Base-by-base conservation (phyloP, 345 rosid genomes). In the Dipteronia sinensis region DNA sequence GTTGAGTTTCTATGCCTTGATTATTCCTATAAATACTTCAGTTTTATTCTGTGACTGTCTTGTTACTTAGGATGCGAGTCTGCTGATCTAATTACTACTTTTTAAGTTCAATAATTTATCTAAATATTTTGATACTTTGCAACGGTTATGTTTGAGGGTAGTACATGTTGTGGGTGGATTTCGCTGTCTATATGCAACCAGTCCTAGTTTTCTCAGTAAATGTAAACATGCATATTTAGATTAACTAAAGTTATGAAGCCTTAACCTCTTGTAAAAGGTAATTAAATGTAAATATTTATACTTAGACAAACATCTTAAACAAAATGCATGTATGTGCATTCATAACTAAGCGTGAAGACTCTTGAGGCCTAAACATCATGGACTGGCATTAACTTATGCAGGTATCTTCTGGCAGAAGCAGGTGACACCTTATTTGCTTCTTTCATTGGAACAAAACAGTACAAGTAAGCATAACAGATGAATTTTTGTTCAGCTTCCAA, bases 391-490 rank as follows among this genome's bases (percentile, higher is more conserved):
- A n/a, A 23, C 27, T 27, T 44, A 70, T 77, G 77, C 83, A 95
- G 99, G 87, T 95, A 95, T 81, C 72, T 95, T 58, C 84, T 95
- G 78, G 99, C 98, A 19, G 99, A 95, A 87, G 93, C 99, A 27
- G 97, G 98, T 15, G 97, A 95, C 79, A 95, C 99, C 3, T 83
- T 93, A 19, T 95, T 95, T 91, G 99, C 99, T 76, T 95, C 99
- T 40, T 95, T 93, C 78, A 88, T 93, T 69, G 99, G 99, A 69
- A 95, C 99, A 15, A 95, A 89, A 83, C 96, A 92, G 87, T 95
- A 95, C 85, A 88, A 91, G 99, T 95, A 92, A 84, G 96, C 77
- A 23, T 17, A 40, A 29, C 40, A 51, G 38, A 69, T 69, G 42
- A 56, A 42, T 64, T 67, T 65, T 58, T 22, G 13, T 27, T 62